Percentiles rank a stretch among this genome's conserved stretches.
Evolutionary conservation across 2,329 filamentous ascomycete species (phyloP).

Genomic region (Penicillium sp.): DNA sequence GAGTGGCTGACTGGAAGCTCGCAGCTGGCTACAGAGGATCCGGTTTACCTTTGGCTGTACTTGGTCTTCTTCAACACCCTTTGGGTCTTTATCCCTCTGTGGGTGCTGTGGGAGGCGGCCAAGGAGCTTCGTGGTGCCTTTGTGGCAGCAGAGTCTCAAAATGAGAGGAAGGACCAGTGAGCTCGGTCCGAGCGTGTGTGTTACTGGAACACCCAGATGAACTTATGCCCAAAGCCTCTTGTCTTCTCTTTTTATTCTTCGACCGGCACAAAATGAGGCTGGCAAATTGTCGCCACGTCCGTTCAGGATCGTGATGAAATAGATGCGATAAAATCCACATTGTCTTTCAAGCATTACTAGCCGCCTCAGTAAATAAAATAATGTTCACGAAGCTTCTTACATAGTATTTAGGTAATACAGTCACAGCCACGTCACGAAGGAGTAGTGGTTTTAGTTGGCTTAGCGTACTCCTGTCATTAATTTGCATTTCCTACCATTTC

Average conservation of each 20-base stretch:
- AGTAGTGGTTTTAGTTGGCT: too few species aligned
- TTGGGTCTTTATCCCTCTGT: conserved; percentile 59
- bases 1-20: conserved; percentile 61
- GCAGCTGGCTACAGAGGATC: conserved; percentile 57
- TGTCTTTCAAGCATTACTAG: neutral
- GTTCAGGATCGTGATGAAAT: neutral
- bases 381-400: neutral
- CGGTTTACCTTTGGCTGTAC: conserved; percentile 63
- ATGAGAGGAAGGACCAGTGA: conserved; percentile 21
- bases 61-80: conserved; percentile 63
- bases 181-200: neutral
- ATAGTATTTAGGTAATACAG: too few species aligned
- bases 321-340: neutral
- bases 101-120: conserved; percentile 55
- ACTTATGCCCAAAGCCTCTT: too few species aligned
- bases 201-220: neutral
- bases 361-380: neutral
- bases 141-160: conserved; percentile 25
- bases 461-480: too few species aligned
- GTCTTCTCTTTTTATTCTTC: neutral
- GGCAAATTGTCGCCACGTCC: neutral
- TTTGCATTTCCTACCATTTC: too few species aligned
- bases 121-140: conserved; percentile 42
- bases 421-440: neutral
- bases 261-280: neutral